A percentile compares a stretch with the other conserved stretches of the same genome.
These are phyloP conservation scores for Davidsoniella australis DNA, from an alignment of 2,329 filamentous ascomycete genomes.

Conservation along the genomic window DNA sequence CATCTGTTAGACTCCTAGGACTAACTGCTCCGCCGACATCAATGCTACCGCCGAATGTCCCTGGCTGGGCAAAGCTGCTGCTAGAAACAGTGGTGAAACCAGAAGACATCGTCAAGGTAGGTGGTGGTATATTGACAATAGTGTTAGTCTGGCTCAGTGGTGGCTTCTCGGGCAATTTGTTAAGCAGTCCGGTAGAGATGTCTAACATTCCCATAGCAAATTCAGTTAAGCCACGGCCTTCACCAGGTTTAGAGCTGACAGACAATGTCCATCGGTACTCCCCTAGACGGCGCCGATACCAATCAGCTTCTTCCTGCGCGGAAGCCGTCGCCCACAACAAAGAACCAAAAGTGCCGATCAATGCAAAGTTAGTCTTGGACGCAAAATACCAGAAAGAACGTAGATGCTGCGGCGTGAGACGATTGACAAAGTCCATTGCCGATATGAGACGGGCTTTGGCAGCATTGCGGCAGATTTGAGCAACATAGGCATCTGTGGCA, in stretches of 20 bases:
- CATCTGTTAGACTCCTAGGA: constrained; percentile 29
- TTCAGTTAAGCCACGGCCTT: constrained; percentile 39
- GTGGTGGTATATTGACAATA: constrained; percentile 25
- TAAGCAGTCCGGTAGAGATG: constrained; percentile 50
- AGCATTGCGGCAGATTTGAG: constrained; percentile 83
- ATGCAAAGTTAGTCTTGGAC: constrained; percentile 76
- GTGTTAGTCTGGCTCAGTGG: constrained; percentile 40
- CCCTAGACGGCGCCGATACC: constrained; percentile 68
- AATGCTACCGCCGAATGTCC: constrained; percentile 16
- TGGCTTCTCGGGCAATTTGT: constrained; percentile 55
- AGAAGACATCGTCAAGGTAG: constrained; percentile 18
- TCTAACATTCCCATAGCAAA: constrained; percentile 69
- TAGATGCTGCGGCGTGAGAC: constrained; percentile 69
- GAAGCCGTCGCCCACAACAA: constrained; percentile 80
- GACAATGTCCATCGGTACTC: constrained; percentile 92
- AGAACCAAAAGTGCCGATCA: constrained; percentile 87
- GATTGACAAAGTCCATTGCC: constrained; percentile 94
- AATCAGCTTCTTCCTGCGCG: constrained; percentile 75
- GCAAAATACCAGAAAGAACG: constrained; percentile 89
- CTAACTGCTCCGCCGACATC: constrained; percentile 36
- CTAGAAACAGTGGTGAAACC: constrained; percentile 15
- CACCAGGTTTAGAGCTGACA: constrained; percentile 60
- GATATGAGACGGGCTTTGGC: constrained; percentile 89
- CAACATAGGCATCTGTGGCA: constrained; percentile 57
- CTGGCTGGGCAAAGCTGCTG: constrained; percentile 1